Conservation (phyloP, 345 rosid genomes). For the Salix purpurea region DNA sequence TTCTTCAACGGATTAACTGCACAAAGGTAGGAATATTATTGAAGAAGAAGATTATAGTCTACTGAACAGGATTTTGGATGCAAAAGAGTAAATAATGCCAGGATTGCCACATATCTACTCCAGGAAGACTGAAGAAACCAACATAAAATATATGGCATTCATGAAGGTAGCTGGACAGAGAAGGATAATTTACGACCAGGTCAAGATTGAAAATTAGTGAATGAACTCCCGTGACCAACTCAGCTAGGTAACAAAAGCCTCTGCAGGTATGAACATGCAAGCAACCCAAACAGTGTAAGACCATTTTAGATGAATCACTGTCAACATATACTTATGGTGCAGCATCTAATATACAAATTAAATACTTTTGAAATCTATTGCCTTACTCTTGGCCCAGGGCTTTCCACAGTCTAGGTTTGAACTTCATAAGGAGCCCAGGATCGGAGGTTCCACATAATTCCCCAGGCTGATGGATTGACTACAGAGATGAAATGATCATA, state of each 20-base stretch:
- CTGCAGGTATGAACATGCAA: background rate
- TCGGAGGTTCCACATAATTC: background rate
- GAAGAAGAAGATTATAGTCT: background rate
- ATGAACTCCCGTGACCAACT: background rate
- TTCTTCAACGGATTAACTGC: background rate
- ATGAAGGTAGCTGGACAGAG: background rate
- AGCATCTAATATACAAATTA: background rate
- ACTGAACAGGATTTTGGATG: background rate
- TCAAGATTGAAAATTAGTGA: background rate
- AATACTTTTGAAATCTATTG: background rate
- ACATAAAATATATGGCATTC: background rate
- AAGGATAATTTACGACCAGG: background rate
- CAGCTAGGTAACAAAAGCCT: too few species aligned
- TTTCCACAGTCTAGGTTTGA: background rate
- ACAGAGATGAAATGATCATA: background rate
- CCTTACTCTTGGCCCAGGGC: background rate
- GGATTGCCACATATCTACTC: background rate
- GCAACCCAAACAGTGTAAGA: background rate
- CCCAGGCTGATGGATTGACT: background rate
- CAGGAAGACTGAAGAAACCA: background rate
- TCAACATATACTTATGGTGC: background rate
- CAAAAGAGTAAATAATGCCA: background rate
- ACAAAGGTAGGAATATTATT: background rate
- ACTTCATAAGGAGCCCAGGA: background rate
- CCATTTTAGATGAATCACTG: background rate